These are phyloP conservation scores for Boletus barrowsii DNA, from an alignment of 768 basidiomycete species.

Conservation along the genomic window DNA sequence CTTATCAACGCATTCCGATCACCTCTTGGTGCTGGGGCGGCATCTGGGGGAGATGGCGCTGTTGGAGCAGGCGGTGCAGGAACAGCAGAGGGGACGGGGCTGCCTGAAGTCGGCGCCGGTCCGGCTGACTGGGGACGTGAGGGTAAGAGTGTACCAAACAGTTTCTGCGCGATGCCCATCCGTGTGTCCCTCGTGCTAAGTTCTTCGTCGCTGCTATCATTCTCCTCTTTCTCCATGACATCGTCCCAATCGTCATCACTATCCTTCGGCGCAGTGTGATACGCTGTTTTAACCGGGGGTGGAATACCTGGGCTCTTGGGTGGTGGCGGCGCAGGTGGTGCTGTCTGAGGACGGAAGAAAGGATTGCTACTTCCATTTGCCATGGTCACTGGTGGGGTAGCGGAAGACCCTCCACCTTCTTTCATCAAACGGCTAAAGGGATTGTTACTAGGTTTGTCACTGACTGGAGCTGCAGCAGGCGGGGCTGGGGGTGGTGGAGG, in stretches of 20 bases:
- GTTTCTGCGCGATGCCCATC: slow-evolving; percentile 67
- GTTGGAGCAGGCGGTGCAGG: slow-evolving; percentile 29
- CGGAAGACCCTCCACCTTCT: slow-evolving; percentile 38
- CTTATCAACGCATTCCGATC: slow-evolving; percentile 66
- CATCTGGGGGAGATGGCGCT: slow-evolving; percentile 24
- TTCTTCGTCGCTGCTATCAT: slow-evolving; percentile 80
- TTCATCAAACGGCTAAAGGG: slow-evolving; percentile 74
- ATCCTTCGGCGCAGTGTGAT: slow-evolving; percentile 58
- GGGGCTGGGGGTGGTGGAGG: slow-evolving; percentile 27
- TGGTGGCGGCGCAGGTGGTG: slow-evolving; percentile 37
- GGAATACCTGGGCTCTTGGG: slow-evolving; percentile 38
- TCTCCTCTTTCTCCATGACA: slow-evolving; percentile 68
- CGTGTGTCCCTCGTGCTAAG: slow-evolving; percentile 60
- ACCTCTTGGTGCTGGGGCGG: slow-evolving; percentile 41
- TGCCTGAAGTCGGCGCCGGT: slow-evolving; percentile 18
- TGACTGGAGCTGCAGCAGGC: slow-evolving; percentile 26
- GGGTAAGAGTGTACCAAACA: slow-evolving; percentile 74
- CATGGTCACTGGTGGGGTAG: slow-evolving; percentile 19
- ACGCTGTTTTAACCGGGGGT: slow-evolving; percentile 49
- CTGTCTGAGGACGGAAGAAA: slow-evolving; percentile 58
- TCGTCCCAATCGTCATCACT: slow-evolving; percentile 84
- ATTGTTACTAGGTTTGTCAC: slow-evolving; percentile 63
- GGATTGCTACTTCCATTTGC: slow-evolving; percentile 65
- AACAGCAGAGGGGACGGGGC: slow-evolving; percentile 31
- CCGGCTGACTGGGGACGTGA: slow-evolving; percentile 57